A percentile compares a stretch with the other conserved stretches of the same genome.
These are phyloP conservation scores for Lepidium aucheri DNA, from an alignment of 345 rosid genomes.

Conservation along the genomic window DNA sequence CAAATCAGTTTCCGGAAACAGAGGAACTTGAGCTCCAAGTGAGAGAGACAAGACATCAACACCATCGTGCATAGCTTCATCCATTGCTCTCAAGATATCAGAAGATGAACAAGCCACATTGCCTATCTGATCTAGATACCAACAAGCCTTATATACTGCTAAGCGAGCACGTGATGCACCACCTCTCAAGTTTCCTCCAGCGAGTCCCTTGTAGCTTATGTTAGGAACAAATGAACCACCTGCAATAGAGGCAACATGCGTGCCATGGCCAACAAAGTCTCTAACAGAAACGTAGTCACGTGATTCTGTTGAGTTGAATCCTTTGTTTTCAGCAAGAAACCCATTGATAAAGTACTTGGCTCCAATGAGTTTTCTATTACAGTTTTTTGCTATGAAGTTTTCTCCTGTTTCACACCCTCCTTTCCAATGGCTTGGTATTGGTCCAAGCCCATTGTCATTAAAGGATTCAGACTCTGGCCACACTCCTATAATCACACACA, in stretches of 20 bases:
- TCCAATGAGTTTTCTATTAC: conserved; percentile 54
- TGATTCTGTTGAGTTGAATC: conserved; percentile 27
- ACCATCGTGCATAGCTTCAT: conserved; percentile 47
- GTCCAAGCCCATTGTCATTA: not conserved
- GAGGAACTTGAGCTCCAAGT: conserved; percentile 28
- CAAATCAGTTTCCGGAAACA: conserved; percentile 25
- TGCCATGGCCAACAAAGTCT: conserved; percentile 49
- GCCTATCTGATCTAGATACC: conserved; percentile 18
- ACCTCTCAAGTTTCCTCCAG: conserved; percentile 34
- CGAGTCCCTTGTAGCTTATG: conserved; percentile 39
- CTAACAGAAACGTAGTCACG: conserved; percentile 42
- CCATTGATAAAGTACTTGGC: conserved; percentile 41
- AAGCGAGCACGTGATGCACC: conserved; percentile 38
- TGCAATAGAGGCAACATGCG: conserved; percentile 40
- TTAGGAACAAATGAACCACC: conserved; percentile 35
- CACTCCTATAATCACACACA: no score
- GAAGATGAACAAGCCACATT: conserved; percentile 23
- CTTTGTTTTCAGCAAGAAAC: conserved; percentile 21
- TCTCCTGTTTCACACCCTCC: conserved; percentile 25
- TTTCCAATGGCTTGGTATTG: conserved; percentile 18
- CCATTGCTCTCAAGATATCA: conserved; percentile 44
- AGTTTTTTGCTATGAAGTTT: conserved; percentile 19
- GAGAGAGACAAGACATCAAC: conserved; percentile 45
- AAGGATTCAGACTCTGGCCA: no score
- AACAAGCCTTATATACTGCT: conserved; percentile 50